Conservation (phyloP, 2,329 filamentous ascomycete species). For the Exophiala lecanii-corni region DNA sequence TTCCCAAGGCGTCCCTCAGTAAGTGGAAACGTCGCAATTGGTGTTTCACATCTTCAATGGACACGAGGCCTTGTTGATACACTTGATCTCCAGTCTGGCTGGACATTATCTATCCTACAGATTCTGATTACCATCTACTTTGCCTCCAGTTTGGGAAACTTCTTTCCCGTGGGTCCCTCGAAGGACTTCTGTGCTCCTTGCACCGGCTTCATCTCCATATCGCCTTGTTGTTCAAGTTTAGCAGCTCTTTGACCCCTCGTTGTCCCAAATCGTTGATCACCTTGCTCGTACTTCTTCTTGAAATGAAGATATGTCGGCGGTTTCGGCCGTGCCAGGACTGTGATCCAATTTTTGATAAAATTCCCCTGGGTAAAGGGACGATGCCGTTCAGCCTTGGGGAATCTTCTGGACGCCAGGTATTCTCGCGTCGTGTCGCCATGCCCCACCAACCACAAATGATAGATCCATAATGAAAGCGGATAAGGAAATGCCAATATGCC, state of each 20-base stretch:
- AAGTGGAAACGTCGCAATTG: too few species aligned
- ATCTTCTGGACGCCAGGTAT: constrained; percentile 94
- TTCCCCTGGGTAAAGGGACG: constrained; percentile 80
- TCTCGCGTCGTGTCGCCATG: constrained; percentile 93
- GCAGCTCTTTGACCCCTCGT: constrained; percentile 50
- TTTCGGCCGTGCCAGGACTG: constrained; percentile 76
- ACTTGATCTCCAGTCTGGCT: too few species aligned
- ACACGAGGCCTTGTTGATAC: too few species aligned
- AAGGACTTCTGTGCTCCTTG: constrained; percentile 40
- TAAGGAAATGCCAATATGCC: constrained; percentile 71
- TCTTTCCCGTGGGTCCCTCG: constrained; percentile 24
- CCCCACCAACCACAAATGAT: constrained; percentile 87
- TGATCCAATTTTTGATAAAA: constrained; percentile 70
- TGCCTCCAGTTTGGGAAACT: constrained; percentile 15
- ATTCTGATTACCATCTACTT: constrained; percentile 11
- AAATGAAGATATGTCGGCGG: constrained; percentile 86
- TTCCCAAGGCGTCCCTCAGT: too few species aligned
- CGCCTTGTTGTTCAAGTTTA: constrained; percentile 49
- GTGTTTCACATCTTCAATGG: too few species aligned
- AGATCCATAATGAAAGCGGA: constrained; percentile 75
- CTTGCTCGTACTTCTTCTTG: constrained; percentile 69
- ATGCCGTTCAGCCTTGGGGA: constrained; percentile 85
- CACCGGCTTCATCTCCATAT: constrained; percentile 66
- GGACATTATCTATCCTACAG: not conserved
- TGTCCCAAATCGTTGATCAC: constrained; percentile 76